Conservation (phyloP, 495 filamentous ascomycete species). For the Penicillium bovifimosum region DNA sequence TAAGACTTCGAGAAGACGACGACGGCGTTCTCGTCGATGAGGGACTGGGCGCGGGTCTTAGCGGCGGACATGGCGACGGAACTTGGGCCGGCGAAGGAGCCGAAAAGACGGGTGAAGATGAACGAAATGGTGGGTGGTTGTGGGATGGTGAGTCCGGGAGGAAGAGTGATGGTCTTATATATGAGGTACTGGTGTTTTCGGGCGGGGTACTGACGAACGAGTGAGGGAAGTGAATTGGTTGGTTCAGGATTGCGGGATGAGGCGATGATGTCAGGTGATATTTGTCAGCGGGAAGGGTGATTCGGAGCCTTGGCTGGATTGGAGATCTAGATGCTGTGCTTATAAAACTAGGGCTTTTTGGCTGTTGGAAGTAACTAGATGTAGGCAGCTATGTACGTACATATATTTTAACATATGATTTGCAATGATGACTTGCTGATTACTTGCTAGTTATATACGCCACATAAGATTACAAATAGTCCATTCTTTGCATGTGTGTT, state of each 20-base stretch:
- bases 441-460: neutral
- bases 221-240: conserved; percentile 3
- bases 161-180: conserved; percentile 12
- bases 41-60: conserved; percentile 73
- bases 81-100: conserved; percentile 47
- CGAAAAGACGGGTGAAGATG: conserved; percentile 74
- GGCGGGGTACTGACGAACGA: neutral
- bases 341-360: too few relatives aligned
- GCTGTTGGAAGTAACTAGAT: too few relatives aligned
- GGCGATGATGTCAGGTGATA: conserved; percentile 30
- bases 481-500: neutral
- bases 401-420: too few relatives aligned
- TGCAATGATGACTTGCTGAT: neutral
- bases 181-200: neutral
- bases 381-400: too few relatives aligned
- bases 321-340: too few relatives aligned
- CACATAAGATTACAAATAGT: neutral
- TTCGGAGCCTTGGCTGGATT: too few relatives aligned
- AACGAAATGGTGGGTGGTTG: conserved; percentile 59
- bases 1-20: conserved; percentile 95
- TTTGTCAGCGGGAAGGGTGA: conserved; percentile 10
- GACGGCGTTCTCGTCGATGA: conserved; percentile 91
- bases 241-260: conserved; percentile 12
- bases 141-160: neutral
- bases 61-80: conserved; percentile 75